phyloP scores from a whole-genome alignment of 2,329 filamentous ascomycete species.

The Trichoderma asperellum region DNA sequence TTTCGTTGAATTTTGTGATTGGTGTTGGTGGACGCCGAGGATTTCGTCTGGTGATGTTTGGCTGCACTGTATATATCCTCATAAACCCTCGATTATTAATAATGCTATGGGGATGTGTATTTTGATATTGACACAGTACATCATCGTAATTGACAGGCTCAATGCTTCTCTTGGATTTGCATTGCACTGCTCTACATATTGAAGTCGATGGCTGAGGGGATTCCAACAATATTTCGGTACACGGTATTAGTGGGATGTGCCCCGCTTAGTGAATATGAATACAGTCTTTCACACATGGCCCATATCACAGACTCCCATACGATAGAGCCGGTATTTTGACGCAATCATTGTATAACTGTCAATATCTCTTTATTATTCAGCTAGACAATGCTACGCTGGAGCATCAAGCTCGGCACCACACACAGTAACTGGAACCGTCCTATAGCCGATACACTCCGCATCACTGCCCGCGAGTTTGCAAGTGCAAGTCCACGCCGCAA shows the following conservation, averaged over 20 bases:
- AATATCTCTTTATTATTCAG: neutral
- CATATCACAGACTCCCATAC: neutral
- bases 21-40: neutral
- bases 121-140: neutral
- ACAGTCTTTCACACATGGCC: neutral
- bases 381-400: constrained; percentile 12
- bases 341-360: neutral
- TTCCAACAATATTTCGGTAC: neutral
- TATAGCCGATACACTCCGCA: neutral
- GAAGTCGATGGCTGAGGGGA: neutral
- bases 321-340: neutral
- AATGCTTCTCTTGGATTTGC: neutral
- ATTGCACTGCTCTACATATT: neutral
- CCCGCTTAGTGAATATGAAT: constrained; percentile 23
- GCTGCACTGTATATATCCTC: neutral
- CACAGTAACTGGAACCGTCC: neutral
- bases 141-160: neutral
- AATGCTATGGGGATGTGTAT: neutral
- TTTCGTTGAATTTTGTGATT: neutral
- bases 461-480: neutral
- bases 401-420: neutral
- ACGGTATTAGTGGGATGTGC: constrained; percentile 4
- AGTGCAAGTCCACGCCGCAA: constrained; percentile 5
- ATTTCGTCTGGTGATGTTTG: neutral
- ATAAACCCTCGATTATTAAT: neutral